Evolutionary conservation across 345 rosid genomes (phyloP).

Genomic region (Euphorbia tirucalli): DNA sequence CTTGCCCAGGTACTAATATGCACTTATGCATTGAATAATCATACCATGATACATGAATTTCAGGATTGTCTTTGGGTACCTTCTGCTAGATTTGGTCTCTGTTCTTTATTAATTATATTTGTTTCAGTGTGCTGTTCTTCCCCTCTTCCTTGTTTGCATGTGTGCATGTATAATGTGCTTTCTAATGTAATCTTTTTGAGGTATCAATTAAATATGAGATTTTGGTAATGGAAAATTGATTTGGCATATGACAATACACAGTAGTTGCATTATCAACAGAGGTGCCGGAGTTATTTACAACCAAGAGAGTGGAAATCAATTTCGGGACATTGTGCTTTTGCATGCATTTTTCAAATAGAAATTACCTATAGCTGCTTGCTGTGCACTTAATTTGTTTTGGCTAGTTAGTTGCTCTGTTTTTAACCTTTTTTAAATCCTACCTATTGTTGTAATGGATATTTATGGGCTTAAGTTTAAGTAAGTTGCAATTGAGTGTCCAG

Average conservation of each 20-base stretch:
- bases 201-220: neutral
- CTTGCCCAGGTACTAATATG: constrained; percentile 71
- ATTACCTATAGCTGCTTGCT: neutral
- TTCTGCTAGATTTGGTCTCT: constrained; percentile 1
- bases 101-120: neutral
- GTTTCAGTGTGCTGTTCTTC: no score
- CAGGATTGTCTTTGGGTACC: neutral
- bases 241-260: neutral
- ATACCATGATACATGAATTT: neutral
- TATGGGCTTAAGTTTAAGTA: neutral
- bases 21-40: neutral
- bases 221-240: neutral
- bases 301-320: neutral
- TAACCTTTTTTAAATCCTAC: neutral
- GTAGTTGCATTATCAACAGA: neutral
- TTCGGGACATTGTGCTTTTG: neutral
- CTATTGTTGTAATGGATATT: neutral
- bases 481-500: neutral
- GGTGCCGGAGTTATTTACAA: neutral
- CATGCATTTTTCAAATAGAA: neutral
- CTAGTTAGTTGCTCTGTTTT: neutral
- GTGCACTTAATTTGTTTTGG: neutral
- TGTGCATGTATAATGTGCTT: neutral
- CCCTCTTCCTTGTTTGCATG: neutral
- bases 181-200: neutral